Evolutionary conservation across 2,329 filamentous ascomycete genomes (phyloP).

Genomic region (Trichoderma asperellum): DNA sequence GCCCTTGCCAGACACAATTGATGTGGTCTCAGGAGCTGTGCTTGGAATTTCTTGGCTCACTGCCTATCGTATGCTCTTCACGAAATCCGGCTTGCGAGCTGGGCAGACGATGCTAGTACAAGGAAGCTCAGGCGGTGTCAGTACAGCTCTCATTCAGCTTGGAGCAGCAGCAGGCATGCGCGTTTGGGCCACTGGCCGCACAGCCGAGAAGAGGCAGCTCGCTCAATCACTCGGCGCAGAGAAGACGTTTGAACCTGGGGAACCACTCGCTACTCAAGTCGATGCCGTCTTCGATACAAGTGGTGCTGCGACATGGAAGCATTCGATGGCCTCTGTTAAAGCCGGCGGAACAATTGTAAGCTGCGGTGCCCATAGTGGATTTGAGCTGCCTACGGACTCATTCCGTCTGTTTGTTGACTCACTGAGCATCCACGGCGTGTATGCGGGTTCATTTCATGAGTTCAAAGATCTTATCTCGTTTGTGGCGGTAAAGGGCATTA

Average conservation of each 20-base stretch:
- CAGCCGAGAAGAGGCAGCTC: constrained; percentile 17
- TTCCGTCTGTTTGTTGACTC: constrained; percentile 15
- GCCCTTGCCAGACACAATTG: background rate
- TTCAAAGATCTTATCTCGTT: constrained; percentile 19
- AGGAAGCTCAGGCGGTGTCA: constrained; percentile 21
- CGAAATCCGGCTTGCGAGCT: constrained; percentile 10
- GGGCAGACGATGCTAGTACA: constrained; percentile 27
- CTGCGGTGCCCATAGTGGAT: constrained; percentile 16
- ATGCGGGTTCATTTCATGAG: constrained; percentile 14
- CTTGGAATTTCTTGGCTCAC: constrained; percentile 25
- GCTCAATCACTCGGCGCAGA: constrained; percentile 13
- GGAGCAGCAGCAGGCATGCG: constrained; percentile 21
- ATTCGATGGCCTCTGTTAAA: constrained; percentile 16
- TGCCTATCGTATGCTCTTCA: constrained; percentile 23
- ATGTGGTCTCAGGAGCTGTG: background rate
- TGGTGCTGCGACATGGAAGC: constrained; percentile 22
- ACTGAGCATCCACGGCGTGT: constrained; percentile 21
- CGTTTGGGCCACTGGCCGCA: constrained; percentile 9
- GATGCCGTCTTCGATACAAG: constrained; percentile 27
- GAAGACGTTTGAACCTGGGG: constrained; percentile 16
- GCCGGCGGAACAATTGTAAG: constrained; percentile 7
- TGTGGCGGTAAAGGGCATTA: constrained; percentile 13
- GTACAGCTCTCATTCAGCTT: constrained; percentile 23
- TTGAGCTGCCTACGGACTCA: constrained; percentile 20
- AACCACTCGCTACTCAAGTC: background rate